Conservation (phyloP, 2,329 filamentous ascomycete species). For the Ophiocordyceps polyrhachis-furcata region DNA sequence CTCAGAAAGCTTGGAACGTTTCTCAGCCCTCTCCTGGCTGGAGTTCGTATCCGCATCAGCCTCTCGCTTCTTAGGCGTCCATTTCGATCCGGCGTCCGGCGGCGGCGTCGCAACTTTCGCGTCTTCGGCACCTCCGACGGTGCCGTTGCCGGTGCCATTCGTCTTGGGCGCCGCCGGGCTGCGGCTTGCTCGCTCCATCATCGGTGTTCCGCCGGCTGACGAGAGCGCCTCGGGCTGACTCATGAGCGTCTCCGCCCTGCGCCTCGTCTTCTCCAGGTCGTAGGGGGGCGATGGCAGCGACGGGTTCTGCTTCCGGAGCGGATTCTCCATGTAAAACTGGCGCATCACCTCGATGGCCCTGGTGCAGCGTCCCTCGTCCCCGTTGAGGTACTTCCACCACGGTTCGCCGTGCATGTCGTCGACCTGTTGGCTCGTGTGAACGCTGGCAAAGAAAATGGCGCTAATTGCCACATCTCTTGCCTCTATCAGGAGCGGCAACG, state of each 20-base stretch:
- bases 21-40: constrained; percentile 19
- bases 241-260: constrained; percentile 23
- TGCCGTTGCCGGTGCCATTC: constrained; percentile 10
- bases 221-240: constrained; percentile 26
- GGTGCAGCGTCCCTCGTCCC: constrained; percentile 50
- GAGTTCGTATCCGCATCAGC: constrained; percentile 14
- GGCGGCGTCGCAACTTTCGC: too few relatives aligned
- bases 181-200: constrained; percentile 28
- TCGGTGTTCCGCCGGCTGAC: constrained; percentile 29
- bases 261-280: constrained; percentile 34
- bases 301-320: constrained; percentile 36
- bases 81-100: constrained; percentile 13
- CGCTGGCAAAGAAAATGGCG: constrained; percentile 72
- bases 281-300: constrained; percentile 35
- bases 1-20: constrained; percentile 25
- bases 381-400: constrained; percentile 73
- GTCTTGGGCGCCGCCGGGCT: constrained; percentile 25
- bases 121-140: constrained; percentile 8
- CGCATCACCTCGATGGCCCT: constrained; percentile 61
- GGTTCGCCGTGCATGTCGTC: constrained; percentile 57
- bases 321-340: constrained; percentile 47
- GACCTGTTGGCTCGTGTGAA: constrained; percentile 54
- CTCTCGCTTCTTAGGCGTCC: constrained; percentile 24
- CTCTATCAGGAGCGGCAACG: constrained; percentile 63
- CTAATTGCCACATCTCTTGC: constrained; percentile 68